Evolutionary conservation across 2,329 filamentous ascomycete genomes (phyloP).

Genomic region (Beauveria varroae): DNA sequence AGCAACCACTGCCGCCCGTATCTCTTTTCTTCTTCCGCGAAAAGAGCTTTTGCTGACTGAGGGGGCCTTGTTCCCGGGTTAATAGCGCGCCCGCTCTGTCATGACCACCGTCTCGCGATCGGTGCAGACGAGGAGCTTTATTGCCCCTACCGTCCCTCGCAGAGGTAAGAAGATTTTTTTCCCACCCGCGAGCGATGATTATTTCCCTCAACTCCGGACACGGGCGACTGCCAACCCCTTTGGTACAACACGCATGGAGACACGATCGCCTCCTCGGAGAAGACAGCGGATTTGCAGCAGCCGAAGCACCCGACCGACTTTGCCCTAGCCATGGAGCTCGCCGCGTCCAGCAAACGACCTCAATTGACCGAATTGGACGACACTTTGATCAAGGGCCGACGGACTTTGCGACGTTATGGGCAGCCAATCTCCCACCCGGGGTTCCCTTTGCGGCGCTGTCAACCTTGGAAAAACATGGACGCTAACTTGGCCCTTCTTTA

Average conservation of each 20-base stretch:
- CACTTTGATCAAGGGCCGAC: neutral
- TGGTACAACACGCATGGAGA: neutral
- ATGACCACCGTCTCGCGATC: slow-evolving; percentile 41
- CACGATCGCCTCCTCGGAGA: slow-evolving; percentile 5
- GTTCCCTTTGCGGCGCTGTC: no score
- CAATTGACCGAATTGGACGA: neutral
- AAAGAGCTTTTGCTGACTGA: slow-evolving; percentile 21
- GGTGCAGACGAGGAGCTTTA: slow-evolving; percentile 48
- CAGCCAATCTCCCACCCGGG: neutral
- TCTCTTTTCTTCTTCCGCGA: neutral
- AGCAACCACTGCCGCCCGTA: neutral
- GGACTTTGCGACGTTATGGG: neutral
- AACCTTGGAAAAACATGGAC: neutral
- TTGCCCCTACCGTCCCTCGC: slow-evolving; percentile 53
- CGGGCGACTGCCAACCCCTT: neutral
- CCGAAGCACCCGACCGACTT: neutral
- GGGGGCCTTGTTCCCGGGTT: slow-evolving; percentile 14
- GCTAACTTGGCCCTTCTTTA: neutral
- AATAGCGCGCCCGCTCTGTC: slow-evolving; percentile 45
- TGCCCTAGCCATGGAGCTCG: neutral
- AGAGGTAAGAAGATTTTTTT: slow-evolving; percentile 43
- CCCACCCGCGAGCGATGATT: neutral
- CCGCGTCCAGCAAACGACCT: neutral
- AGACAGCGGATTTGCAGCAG: slow-evolving; percentile 4
- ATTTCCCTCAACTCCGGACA: neutral